These are phyloP conservation scores for Torrubiellomyces zombiae DNA, from an alignment of 2,329 filamentous ascomycete species.

Conservation along the genomic window DNA sequence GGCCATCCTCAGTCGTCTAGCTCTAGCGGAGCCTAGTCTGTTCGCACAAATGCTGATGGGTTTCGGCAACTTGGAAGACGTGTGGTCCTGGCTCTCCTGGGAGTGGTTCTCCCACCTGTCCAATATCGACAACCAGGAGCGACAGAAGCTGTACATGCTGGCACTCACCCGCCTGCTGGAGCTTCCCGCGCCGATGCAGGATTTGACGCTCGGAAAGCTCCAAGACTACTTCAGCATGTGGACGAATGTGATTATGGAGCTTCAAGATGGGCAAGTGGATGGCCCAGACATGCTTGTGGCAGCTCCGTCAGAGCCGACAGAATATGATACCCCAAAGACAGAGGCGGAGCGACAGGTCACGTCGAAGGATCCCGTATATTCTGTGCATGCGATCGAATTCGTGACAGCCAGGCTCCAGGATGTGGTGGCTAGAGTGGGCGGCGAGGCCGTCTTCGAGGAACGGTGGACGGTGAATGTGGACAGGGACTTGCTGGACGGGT, in stretches of 20 bases:
- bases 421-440: slow-evolving; percentile 43
- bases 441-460: slow-evolving; percentile 47
- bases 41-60: slow-evolving; percentile 43
- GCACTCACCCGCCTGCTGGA: slow-evolving; percentile 58
- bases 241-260: slow-evolving; percentile 51
- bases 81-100: slow-evolving; percentile 41
- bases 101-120: slow-evolving; percentile 57
- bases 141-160: slow-evolving; percentile 56
- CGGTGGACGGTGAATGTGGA: slow-evolving; percentile 63
- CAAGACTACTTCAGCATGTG: slow-evolving; percentile 64
- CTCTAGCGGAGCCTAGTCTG: slow-evolving; percentile 51
- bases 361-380: slow-evolving; percentile 49
- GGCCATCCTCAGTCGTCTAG: slow-evolving; percentile 62
- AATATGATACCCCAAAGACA: slow-evolving; percentile 41
- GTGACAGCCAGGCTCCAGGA: slow-evolving; percentile 43
- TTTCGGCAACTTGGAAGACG: slow-evolving; percentile 27
- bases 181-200: slow-evolving; percentile 37
- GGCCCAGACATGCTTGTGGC: slow-evolving; percentile 35
- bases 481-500: slow-evolving; percentile 50
- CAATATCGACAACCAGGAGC: slow-evolving; percentile 45
- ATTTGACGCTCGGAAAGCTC: slow-evolving; percentile 41
- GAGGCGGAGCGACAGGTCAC: slow-evolving; percentile 34
- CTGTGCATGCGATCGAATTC: slow-evolving; percentile 45
- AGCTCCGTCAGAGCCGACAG: slow-evolving; percentile 21
- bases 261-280: slow-evolving; percentile 42